These are phyloP conservation scores for Adansonia rubrostipa DNA, from an alignment of 441 rosid genomes.

Conservation along the genomic window DNA sequence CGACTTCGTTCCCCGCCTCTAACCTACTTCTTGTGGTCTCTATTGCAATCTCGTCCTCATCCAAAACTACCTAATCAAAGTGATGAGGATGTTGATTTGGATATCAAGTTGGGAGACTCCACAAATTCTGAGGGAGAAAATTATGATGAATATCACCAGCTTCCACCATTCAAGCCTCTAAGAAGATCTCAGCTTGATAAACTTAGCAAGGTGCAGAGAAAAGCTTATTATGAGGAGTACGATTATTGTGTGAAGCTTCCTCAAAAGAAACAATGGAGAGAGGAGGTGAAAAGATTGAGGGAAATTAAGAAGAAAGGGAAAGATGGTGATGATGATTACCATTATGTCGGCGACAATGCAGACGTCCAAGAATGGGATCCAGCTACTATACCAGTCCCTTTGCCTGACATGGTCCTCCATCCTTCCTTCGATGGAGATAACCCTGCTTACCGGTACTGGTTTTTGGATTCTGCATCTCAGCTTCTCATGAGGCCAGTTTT, in stretches of 20 bases:
- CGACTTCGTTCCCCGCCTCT: slow-evolving; percentile 49
- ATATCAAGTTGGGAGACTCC: slow-evolving; percentile 40
- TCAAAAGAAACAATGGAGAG: slow-evolving; percentile 73
- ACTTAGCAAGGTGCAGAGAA: slow-evolving; percentile 64
- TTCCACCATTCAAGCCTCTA: slow-evolving; percentile 65
- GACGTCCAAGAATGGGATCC: slow-evolving; percentile 46
- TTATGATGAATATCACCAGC: slow-evolving; percentile 54
- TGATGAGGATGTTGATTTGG: slow-evolving; percentile 48
- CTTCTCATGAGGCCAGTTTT: slow-evolving; percentile 60
- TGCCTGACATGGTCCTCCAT: slow-evolving; percentile 61
- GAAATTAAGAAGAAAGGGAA: slow-evolving; percentile 57
- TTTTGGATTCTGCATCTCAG: slow-evolving; percentile 51
- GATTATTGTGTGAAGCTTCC: slow-evolving; percentile 71
- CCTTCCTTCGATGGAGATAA: slow-evolving; percentile 61
- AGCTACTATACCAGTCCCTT: slow-evolving; percentile 50
- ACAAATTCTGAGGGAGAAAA: slow-evolving; percentile 35
- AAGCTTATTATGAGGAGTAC: slow-evolving; percentile 67
- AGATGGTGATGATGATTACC: slow-evolving; percentile 27
- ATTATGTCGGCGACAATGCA: slow-evolving; percentile 35
- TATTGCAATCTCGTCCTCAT: slow-evolving; percentile 58
- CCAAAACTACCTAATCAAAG: slow-evolving; percentile 47
- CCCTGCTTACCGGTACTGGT: slow-evolving; percentile 52
- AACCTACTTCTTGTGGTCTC: slow-evolving; percentile 60
- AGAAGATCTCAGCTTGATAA: slow-evolving; percentile 55
- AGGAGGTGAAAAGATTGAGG: slow-evolving; percentile 44